phyloP scores from a whole-genome alignment of 257 asterid species.

The Asclepias syriaca region DNA sequence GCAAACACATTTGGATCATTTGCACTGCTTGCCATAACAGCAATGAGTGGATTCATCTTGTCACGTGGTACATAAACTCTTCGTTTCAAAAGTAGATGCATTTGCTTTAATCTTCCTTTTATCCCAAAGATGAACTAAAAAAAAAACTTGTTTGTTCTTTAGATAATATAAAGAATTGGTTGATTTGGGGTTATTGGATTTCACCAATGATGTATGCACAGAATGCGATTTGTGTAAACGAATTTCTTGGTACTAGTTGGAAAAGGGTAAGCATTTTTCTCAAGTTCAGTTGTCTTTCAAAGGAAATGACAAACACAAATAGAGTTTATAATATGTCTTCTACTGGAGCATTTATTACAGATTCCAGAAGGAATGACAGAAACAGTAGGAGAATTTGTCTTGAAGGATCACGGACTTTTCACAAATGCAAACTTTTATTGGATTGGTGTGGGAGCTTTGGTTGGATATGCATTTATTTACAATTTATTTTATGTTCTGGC shows the following conservation, averaged over 20 bases:
- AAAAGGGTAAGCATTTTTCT: constrained; percentile 21
- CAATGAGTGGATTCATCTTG: constrained; percentile 16
- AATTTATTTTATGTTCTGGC: constrained; percentile 22
- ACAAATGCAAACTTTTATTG: constrained; percentile 34
- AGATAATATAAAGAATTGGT: constrained; percentile 16
- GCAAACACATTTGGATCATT: constrained; percentile 19
- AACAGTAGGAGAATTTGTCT: constrained; percentile 22
- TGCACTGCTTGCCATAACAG: constrained; percentile 2
- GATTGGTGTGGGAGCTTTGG: constrained; percentile 33
- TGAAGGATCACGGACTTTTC: constrained; percentile 27
- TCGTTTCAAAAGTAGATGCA: background rate
- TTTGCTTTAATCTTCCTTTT: background rate
- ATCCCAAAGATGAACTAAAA: background rate
- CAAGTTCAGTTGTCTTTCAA: background rate
- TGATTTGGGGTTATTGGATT: constrained; percentile 18
- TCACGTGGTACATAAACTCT: background rate
- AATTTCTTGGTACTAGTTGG: constrained; percentile 42
- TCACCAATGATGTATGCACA: constrained; percentile 45
- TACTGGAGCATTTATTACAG: constrained; percentile 9
- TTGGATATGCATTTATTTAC: constrained; percentile 23
- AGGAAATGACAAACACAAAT: background rate
- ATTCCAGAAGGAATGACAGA: constrained; percentile 10
- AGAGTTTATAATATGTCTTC: background rate
- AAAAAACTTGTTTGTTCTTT: background rate
- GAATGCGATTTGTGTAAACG: constrained; percentile 39